Conservation (phyloP, 2,329 filamentous ascomycete species). For the Clathrospora elynae region DNA sequence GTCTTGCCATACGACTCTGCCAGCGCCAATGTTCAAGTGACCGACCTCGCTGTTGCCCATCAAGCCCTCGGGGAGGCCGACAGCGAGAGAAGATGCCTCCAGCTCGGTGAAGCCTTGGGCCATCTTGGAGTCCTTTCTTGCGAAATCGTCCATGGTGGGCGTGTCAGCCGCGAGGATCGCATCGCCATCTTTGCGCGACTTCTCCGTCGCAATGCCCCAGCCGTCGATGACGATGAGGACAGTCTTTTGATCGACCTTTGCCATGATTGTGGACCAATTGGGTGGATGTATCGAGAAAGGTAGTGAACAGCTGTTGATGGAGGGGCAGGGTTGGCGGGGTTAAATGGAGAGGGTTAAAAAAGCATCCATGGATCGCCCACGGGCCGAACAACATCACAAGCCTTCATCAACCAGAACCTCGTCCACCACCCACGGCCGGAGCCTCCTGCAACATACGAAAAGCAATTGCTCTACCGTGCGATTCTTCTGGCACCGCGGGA, state of each 20-base stretch:
- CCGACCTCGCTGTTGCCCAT: conserved; percentile 99
- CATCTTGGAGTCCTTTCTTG: conserved; percentile 67
- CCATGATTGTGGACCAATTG: conserved; percentile 57
- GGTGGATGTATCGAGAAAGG: conserved; percentile 1
- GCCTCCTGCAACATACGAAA: conserved; percentile 23
- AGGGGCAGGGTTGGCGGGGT: conserved; percentile 37
- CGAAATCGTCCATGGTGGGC: conserved; percentile 90
- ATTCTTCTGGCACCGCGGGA: conserved; percentile 9
- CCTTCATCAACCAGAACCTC: conserved; percentile 18
- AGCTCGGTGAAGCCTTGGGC: conserved; percentile 87
- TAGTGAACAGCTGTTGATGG: conserved; percentile 24
- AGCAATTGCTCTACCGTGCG: conserved; percentile 11
- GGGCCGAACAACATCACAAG: conserved; percentile 30
- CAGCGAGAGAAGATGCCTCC: conserved; percentile 92
- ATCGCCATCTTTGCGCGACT: conserved; percentile 86
- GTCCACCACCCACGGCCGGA: conserved; percentile 31
- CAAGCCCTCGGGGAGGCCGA: conserved; percentile 91
- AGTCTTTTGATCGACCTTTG: conserved; percentile 70
- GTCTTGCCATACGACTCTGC: conserved; percentile 95
- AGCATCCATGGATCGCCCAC: too few relatives aligned
- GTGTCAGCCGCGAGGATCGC: conserved; percentile 93
- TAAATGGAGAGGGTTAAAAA: conserved; percentile 14
- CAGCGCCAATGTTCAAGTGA: conserved; percentile 97
- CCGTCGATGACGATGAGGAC: conserved; percentile 96
- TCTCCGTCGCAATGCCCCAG: conserved; percentile 85